phyloP scores from a whole-genome alignment of 1,139 yeast species.

The Lodderomyces parapsilosis region DNA sequence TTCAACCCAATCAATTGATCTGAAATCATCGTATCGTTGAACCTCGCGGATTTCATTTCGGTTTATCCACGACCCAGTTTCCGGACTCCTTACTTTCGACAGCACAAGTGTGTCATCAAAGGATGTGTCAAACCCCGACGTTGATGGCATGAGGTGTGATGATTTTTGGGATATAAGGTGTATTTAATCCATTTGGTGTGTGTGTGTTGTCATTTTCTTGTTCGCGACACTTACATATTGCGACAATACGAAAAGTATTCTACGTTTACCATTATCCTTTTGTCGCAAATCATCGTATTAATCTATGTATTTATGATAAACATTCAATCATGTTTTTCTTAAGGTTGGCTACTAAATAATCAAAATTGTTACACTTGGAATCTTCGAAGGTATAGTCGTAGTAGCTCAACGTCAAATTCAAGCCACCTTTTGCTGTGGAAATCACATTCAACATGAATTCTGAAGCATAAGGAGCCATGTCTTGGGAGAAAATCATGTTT shows the following conservation, averaged over 20 bases:
- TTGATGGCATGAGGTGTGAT: background rate
- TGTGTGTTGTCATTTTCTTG: background rate
- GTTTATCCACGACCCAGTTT: conserved; percentile 39
- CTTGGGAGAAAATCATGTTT: conserved; percentile 39
- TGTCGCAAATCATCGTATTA: too few relatives aligned
- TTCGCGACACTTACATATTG: background rate
- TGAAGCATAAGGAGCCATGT: conserved; percentile 34
- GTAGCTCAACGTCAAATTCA: conserved; percentile 36
- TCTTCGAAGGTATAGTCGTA: conserved; percentile 27
- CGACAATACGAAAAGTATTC: too few relatives aligned
- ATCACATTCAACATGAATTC: conserved; percentile 37
- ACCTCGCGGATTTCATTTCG: conserved; percentile 37
- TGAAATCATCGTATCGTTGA: conserved; percentile 55
- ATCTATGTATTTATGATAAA: conserved; percentile 1
- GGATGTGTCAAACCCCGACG: conserved; percentile 7
- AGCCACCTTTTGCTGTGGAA: conserved; percentile 34
- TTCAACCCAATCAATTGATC: conserved; percentile 82
- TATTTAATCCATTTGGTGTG: too few relatives aligned
- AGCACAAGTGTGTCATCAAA: conserved; percentile 5
- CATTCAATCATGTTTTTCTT: conserved; percentile 21
- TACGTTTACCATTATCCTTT: too few relatives aligned
- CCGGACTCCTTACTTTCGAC: conserved; percentile 7
- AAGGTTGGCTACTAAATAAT: conserved; percentile 20
- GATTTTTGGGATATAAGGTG: too few relatives aligned
- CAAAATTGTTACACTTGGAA: conserved; percentile 23